A percentile compares a stretch with the other conserved stretches of the same genome.
Conservation (phyloP, 495 filamentous ascomycete genomes). For the Clohesyomyces aquaticus region DNA sequence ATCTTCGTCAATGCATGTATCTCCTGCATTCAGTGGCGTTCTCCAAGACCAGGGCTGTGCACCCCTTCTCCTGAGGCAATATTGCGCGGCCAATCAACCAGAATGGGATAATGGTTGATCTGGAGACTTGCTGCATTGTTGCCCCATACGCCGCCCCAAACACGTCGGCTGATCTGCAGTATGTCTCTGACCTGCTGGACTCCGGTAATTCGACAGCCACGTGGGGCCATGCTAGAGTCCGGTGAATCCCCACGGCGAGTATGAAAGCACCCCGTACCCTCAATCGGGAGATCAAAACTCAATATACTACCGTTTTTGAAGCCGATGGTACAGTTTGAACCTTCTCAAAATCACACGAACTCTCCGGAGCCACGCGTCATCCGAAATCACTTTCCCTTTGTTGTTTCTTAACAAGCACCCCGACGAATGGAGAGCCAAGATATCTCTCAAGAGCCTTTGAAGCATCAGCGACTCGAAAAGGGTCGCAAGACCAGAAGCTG, state of each 20-base stretch:
- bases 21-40: too few species aligned
- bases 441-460: not conserved
- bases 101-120: too few species aligned
- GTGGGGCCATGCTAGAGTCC: not conserved
- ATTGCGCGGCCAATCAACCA: too few species aligned
- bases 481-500: not conserved
- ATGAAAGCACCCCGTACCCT: not conserved
- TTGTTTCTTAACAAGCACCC: not conserved
- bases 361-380: not conserved
- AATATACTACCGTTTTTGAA: not conserved
- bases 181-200: too few species aligned
- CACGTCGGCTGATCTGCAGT: too few species aligned
- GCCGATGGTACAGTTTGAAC: too few species aligned
- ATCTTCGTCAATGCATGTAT: too few species aligned
- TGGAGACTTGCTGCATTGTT: too few species aligned
- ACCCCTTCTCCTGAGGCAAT: too few species aligned
- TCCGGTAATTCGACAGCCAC: not conserved
- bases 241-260: not conserved
- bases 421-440: not conserved
- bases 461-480: slow-evolving; percentile 1
- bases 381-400: not conserved
- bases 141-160: too few species aligned
- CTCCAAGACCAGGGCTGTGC: too few species aligned
- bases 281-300: not conserved
- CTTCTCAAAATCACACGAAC: not conserved